Evolutionary conservation across 2,329 filamentous ascomycete genomes (phyloP).

Genomic region (Fusarium buxicola): DNA sequence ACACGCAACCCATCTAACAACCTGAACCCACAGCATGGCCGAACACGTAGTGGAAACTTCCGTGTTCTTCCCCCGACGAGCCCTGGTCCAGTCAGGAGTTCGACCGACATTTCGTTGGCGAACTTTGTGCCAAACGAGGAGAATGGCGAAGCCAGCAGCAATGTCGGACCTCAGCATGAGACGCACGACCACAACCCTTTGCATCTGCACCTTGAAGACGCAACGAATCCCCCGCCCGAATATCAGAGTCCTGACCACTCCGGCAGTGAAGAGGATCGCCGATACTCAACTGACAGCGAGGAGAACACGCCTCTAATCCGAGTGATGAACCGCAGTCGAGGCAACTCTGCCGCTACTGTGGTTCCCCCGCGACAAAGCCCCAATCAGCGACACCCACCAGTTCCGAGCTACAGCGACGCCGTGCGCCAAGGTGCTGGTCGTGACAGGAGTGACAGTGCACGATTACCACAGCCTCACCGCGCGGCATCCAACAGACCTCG

Average conservation of each 20-base stretch:
- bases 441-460: slow-evolving; percentile 42
- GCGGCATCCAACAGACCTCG: slow-evolving; percentile 31
- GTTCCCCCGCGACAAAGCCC: slow-evolving; percentile 41
- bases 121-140: slow-evolving; percentile 80
- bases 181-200: slow-evolving; percentile 53
- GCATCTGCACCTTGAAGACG: slow-evolving; percentile 61
- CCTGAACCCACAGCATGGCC: slow-evolving; percentile 72
- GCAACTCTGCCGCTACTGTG: slow-evolving; percentile 59
- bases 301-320: slow-evolving; percentile 66
- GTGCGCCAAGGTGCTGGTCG: slow-evolving; percentile 63
- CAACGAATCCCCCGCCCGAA: slow-evolving; percentile 74
- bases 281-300: slow-evolving; percentile 70
- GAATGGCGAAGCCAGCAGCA: slow-evolving; percentile 69
- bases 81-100: slow-evolving; percentile 88
- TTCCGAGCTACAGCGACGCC: slow-evolving; percentile 86
- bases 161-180: slow-evolving; percentile 40
- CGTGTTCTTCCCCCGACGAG: slow-evolving; percentile 81
- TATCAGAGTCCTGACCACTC: slow-evolving; percentile 75
- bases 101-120: slow-evolving; percentile 94
- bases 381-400: slow-evolving; percentile 66
- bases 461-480: slow-evolving; percentile 32
- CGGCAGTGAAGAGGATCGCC: slow-evolving; percentile 67
- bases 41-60: slow-evolving; percentile 82
- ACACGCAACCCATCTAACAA: slow-evolving; percentile 59
- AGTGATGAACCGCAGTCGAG: slow-evolving; percentile 63